Base-by-base conservation (phyloP, 1,284 basidiomycete species). In the Bjerkandera adusta region DNA sequence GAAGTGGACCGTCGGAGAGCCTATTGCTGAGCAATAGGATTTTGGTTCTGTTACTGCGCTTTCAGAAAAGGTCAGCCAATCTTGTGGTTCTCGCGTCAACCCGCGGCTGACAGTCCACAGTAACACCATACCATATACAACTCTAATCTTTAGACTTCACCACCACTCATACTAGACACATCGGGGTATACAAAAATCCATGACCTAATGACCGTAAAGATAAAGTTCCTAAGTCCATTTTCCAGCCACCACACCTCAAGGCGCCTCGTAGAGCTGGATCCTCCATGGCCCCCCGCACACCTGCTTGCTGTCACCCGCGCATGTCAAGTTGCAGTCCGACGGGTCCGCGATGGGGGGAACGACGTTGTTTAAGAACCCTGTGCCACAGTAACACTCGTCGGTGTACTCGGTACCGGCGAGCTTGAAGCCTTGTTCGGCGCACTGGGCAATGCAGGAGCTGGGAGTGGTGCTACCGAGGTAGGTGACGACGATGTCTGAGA, bases 1-100 rank as follows among this genome's bases (percentile, higher is more conserved):
- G 18, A 85, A 78, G 63, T 89, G 86, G 86, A 71, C 72, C 25
- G 77, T 88, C 1, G 85, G 83, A 33, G 79, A 79, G 48, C 18
- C 29, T 11, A 2, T 10, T 11, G 2, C 45, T n/a, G n/a, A n/a
- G n/a, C n/a, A n/a, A n/a, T n/a, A n/a, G n/a, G n/a, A n/a, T n/a
- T n/a, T n/a, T n/a, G n/a, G n/a, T n/a, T n/a, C n/a, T n/a, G n/a
- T n/a, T n/a, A 16, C 10, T 20, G 13, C 27, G 5, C 15, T 25
- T 4, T 26, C 5, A n/a, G 6, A 33, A 33, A 42, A 22, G 32
- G 45, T 47, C 27, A 13, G 21, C 26, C 42, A 43, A 37, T 24
- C 36, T 10, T 16, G 3, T 35, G 21, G n/a, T n/a, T n/a, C n/a
- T n/a, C n/a, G n/a, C n/a, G n/a, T n/a, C n/a, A n/a, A n/a, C n/a